Base-by-base conservation (phyloP, 495 filamentous ascomycete species). In the Podospora didyma region DNA sequence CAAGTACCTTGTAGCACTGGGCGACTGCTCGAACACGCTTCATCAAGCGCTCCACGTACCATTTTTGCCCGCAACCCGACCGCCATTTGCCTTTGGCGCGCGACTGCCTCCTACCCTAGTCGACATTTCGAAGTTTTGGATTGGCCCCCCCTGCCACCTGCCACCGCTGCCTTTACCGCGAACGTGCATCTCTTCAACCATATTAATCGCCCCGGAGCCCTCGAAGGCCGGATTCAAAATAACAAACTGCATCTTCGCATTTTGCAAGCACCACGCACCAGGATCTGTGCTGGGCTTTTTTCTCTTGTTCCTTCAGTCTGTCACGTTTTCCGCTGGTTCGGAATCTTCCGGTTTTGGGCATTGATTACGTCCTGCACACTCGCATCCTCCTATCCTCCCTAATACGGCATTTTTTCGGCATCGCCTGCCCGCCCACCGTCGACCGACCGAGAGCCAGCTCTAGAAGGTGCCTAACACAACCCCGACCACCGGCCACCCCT, bases 1-100 rank as follows among this genome's bases (percentile, higher is more conserved):
- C 60, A 56, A 55, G 66, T 67, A 31, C 9, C 26, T 31, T 31
- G 26, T 31, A 51, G 60, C 61, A 70, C 61, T 53, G 65, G 68
- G 69, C 69, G 69, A 69, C 64, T 69, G 57, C 68, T 71, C 68
- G 60, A 69, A 70, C 68, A 66, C 59, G 48, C 64, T 59, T 48
- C 54, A 42, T 42, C 51, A 42, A 48, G 54, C 59, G 46, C 49
- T 31, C 56, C 49, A 52, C 57, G 47, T 57, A 49, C 45, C 48
- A 54, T 39, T 39, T 39, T 39, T n/a, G n/a, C n/a, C n/a, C n/a
- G n/a, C n/a, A n/a, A 48, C 45, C 57, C 56, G 53, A 46, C 65
- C 39, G 56, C 46, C 37, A 37, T 46, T 26, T n/a, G 22, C 20
- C 19, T 65, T 69, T 66, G 64, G 63, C 66, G 66, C 66, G 66